Conservation (phyloP, 805 yeast genomes). For the Sungouiella blattae region DNA sequence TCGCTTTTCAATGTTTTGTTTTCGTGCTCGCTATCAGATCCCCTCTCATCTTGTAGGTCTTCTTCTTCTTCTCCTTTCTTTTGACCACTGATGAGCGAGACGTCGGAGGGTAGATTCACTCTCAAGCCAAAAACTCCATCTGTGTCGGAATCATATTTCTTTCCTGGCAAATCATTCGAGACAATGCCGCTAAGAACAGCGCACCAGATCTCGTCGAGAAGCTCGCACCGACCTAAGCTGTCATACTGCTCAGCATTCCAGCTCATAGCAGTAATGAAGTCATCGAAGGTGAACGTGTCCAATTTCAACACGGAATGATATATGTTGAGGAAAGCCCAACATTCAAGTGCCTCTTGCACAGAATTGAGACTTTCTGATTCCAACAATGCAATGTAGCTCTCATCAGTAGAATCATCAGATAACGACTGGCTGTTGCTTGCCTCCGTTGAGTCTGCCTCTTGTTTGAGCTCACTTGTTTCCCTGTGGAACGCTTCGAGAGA, state of each 20-base stretch:
- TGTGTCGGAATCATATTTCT: conserved; percentile 28
- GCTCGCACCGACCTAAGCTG: conserved; percentile 42
- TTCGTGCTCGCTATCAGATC: conserved; percentile 20
- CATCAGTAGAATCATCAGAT: not conserved
- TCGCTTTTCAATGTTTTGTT: conserved; percentile 20
- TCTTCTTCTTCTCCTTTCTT: conserved; percentile 21
- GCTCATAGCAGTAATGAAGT: conserved; percentile 56
- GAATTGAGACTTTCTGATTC: conserved; percentile 5
- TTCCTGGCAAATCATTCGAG: conserved; percentile 29
- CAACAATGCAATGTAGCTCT: not conserved
- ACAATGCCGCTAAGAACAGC: conserved; percentile 57
- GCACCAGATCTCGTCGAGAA: conserved; percentile 68
- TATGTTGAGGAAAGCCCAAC: conserved; percentile 73
- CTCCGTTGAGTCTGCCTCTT: conserved; percentile 1
- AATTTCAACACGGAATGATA: conserved; percentile 60
- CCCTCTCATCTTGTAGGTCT: conserved; percentile 10
- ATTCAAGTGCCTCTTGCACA: conserved; percentile 52
- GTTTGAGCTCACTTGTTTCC: conserved; percentile 4
- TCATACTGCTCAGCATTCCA: conserved; percentile 41
- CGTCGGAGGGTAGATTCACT: conserved; percentile 29
- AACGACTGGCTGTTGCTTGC: not conserved
- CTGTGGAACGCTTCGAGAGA: conserved; percentile 7
- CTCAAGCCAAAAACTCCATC: conserved; percentile 32
- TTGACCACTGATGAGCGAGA: conserved; percentile 17
- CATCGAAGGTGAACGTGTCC: conserved; percentile 81